Evolutionary conservation across 2,329 filamentous ascomycete genomes (phyloP).

Genomic region (Penicillium polonicum): DNA sequence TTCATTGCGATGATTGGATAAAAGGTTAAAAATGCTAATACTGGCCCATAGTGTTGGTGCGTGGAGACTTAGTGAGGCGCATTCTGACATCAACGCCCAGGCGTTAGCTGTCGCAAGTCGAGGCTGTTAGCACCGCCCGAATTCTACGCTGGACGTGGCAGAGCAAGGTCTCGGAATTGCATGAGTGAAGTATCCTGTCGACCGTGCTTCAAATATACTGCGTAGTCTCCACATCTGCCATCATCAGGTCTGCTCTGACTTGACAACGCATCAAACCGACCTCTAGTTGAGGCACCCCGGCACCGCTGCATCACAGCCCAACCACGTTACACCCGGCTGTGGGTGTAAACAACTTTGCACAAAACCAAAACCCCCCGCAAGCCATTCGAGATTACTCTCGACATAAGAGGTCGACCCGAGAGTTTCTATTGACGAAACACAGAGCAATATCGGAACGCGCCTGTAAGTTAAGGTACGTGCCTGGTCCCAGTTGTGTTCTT

Average conservation of each 20-base stretch:
- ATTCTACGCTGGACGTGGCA: conserved; percentile 27
- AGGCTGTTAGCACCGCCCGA: conserved; percentile 31
- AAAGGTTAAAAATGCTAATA: conserved; percentile 25
- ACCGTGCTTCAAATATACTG: conserved; percentile 30
- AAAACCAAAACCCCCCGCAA: conserved; percentile 34
- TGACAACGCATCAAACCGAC: conserved; percentile 46
- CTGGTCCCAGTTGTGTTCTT: conserved; percentile 20
- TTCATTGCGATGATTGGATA: conserved; percentile 13
- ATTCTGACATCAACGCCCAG: conserved; percentile 29
- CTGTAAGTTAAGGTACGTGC: conserved; percentile 34
- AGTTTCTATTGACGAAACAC: conserved; percentile 18
- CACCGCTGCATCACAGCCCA: conserved; percentile 47
- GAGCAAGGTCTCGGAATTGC: conserved; percentile 16
- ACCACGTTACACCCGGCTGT: conserved; percentile 42
- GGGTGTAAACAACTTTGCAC: conserved; percentile 32
- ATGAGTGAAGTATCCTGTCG: conserved; percentile 23
- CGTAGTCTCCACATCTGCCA: conserved; percentile 27
- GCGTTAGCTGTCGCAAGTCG: conserved; percentile 15
- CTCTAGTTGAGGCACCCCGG: conserved; percentile 35
- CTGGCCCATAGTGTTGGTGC: conserved; percentile 22
- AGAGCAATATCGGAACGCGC: conserved; percentile 7
- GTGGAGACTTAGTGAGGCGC: conserved; percentile 23
- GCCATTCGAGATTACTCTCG: conserved; percentile 26
- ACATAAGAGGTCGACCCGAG: conserved; percentile 16
- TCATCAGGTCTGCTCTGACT: conserved; percentile 27